phyloP scores from a whole-genome alignment of 1,139 yeast species.

The Yamadazyma sp. region DNA sequence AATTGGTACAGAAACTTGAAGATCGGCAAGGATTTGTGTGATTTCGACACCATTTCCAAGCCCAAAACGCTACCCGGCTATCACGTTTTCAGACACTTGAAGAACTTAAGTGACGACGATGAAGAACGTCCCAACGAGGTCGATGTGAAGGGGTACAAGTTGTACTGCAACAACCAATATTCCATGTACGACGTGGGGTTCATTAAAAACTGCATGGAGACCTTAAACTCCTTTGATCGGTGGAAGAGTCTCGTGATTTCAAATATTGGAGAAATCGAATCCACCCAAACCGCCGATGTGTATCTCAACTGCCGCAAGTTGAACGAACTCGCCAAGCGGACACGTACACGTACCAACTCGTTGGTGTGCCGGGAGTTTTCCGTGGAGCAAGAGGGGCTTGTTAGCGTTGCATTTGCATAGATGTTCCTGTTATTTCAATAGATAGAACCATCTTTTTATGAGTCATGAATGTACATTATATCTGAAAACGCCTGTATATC shows the following conservation, averaged over 20 bases:
- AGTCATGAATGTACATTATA: too few species aligned
- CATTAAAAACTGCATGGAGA: slow-evolving; percentile 41
- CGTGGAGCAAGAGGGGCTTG: slow-evolving; percentile 38
- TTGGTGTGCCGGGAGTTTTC: slow-evolving; percentile 26
- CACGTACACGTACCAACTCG: background rate
- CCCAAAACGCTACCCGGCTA: slow-evolving; percentile 34
- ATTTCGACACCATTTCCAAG: slow-evolving; percentile 20
- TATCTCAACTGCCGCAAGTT: slow-evolving; percentile 20
- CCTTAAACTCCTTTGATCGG: slow-evolving; percentile 39
- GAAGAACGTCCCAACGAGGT: slow-evolving; percentile 1
- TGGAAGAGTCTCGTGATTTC: slow-evolving; percentile 41
- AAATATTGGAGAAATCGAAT: slow-evolving; percentile 23
- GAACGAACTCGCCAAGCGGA: slow-evolving; percentile 1
- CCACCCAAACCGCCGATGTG: slow-evolving; percentile 12
- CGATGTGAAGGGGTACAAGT: slow-evolving; percentile 4
- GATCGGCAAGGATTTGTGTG: slow-evolving; percentile 35
- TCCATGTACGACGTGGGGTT: slow-evolving; percentile 35
- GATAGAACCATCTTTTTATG: too few species aligned
- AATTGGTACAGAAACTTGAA: slow-evolving; percentile 39
- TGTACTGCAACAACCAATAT: slow-evolving; percentile 22
- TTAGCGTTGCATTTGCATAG: slow-evolving; percentile 7
- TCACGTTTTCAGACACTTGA: background rate
- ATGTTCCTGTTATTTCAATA: too few species aligned
- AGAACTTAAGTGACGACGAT: background rate
- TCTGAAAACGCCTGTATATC: too few species aligned